Evolutionary conservation across 768 basidiomycete species (phyloP).

Genomic region (Sporobolomyces roseus): DNA sequence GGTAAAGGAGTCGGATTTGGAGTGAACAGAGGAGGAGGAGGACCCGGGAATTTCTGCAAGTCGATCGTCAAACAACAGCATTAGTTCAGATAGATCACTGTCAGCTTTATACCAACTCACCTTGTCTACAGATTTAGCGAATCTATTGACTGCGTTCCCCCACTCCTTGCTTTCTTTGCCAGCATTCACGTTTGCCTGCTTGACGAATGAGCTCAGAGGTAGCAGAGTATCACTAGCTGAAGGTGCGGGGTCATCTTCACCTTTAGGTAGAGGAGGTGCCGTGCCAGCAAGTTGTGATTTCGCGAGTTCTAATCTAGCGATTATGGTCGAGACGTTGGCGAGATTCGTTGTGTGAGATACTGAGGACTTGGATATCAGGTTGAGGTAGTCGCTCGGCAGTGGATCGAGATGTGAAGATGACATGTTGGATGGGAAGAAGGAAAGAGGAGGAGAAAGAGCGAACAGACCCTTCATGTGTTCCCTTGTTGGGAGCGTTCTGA

Average conservation of each 20-base stretch:
- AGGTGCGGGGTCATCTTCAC: neutral
- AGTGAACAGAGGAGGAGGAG: constrained; percentile 27
- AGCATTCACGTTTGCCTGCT: constrained; percentile 45
- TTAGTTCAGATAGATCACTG: too few species aligned
- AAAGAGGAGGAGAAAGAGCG: too few species aligned
- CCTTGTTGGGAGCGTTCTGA: too few species aligned
- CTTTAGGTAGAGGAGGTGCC: neutral
- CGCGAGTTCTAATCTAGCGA: constrained; percentile 30
- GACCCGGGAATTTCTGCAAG: constrained; percentile 12
- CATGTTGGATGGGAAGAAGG: too few species aligned
- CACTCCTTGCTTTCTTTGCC: constrained; percentile 86
- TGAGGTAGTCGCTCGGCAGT: neutral
- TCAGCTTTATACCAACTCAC: constrained; percentile 51
- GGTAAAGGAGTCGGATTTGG: constrained; percentile 1
- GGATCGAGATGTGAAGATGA: constrained; percentile 20
- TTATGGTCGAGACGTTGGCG: constrained; percentile 18
- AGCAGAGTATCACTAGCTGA: constrained; percentile 18
- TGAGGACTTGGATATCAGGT: neutral
- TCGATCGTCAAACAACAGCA: neutral
- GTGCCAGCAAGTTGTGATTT: constrained; percentile 13
- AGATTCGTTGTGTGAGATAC: constrained; percentile 1
- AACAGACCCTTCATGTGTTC: too few species aligned
- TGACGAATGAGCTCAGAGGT: constrained; percentile 19
- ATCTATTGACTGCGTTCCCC: constrained; percentile 67
- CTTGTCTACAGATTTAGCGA: constrained; percentile 89